These are phyloP conservation scores for Thalassiosira profunda DNA, from an alignment of 108 stramenopile genomes.

Conservation along the genomic window DNA sequence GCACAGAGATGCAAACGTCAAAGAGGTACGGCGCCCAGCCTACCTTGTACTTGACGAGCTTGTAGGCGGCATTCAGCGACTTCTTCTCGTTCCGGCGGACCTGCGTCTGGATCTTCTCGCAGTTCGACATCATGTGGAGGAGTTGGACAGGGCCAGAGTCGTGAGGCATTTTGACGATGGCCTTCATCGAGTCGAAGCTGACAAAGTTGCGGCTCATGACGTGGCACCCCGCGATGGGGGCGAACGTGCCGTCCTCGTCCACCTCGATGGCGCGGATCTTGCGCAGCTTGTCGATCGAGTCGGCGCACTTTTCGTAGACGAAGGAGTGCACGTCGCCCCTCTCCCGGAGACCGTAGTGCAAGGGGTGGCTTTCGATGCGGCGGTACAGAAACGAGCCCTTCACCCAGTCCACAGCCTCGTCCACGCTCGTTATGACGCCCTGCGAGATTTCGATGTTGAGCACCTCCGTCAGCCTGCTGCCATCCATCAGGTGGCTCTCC, in stretches of 20 bases:
- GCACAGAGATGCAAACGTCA: no score
- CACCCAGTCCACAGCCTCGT: constrained; percentile 70
- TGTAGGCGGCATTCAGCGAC: constrained; percentile 81
- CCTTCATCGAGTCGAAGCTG: constrained; percentile 71
- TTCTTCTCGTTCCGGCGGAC: constrained; percentile 84
- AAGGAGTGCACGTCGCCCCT: constrained; percentile 23
- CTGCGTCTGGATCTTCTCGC: constrained; percentile 65
- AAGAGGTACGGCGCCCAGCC: no score
- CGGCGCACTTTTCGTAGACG: constrained; percentile 40
- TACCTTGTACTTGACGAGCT: constrained; percentile 72
- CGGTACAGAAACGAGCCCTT: constrained; percentile 68
- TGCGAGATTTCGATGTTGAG: constrained; percentile 89
- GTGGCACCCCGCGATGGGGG: constrained; percentile 49
- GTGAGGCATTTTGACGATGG: constrained; percentile 64
- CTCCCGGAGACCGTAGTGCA: constrained; percentile 38
- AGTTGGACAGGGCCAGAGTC: constrained; percentile 67
- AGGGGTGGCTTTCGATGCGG: constrained; percentile 53
- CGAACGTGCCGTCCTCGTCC: constrained; percentile 38
- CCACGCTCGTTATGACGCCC: constrained; percentile 61
- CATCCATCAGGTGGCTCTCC: constrained; percentile 61
- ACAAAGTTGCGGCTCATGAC: constrained; percentile 86
- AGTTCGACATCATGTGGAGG: constrained; percentile 63
- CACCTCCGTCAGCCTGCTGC: constrained; percentile 68
- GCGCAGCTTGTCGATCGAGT: constrained; percentile 42
- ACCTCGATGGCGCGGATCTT: constrained; percentile 29